Base-by-base conservation (phyloP, 345 rosid genomes). In the Chamaenerion angustifolium region DNA sequence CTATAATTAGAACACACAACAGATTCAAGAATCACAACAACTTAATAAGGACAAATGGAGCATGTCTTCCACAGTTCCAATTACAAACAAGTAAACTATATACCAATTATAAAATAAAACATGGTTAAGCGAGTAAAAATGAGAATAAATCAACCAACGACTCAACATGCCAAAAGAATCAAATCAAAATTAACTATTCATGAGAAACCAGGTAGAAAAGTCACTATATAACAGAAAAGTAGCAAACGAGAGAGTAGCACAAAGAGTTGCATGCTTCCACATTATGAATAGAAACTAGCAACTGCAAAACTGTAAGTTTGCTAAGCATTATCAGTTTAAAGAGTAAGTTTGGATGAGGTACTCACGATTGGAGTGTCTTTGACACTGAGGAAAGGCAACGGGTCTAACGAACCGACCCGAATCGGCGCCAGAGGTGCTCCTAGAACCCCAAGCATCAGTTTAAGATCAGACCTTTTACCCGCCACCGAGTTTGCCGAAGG, bases 371-470 rank as follows among this genome's bases (percentile, higher is more conserved):
- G 92, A 49, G 88, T 83, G 60, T 90, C 81, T 59, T 86, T 86
- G 61, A 86, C 78, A 59, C 88, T 74, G 51, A 90, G 83, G 64
- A 86, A 92, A 62, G 95, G 95, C 62, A 75, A 56, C 61, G 92
- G 87, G 46, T 83, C 94, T 0, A 77, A 61, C 52, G 66, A 47
- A 68, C 79, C 71, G 61, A 83, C 92, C 55, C 75, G 81, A 48
- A 86, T 73, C 0, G 95, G 95, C 60, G 92, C 95, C 23, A 90
- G 79, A 42, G 98, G 95, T 12, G 98, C 92, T 27, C 92, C 98
- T 75, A 90, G 68, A 6, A 86, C 95, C 2, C 98, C 94, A 3
- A 90, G 76, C 63, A 90, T 61, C 42, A 90, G 60, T 54, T 92
- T 78, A 64, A 83, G 76, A 80, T 90, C 95, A 49, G 81, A 76